phyloP scores from a whole-genome alignment of 495 filamentous ascomycete species.

The Patellaria atrata region DNA sequence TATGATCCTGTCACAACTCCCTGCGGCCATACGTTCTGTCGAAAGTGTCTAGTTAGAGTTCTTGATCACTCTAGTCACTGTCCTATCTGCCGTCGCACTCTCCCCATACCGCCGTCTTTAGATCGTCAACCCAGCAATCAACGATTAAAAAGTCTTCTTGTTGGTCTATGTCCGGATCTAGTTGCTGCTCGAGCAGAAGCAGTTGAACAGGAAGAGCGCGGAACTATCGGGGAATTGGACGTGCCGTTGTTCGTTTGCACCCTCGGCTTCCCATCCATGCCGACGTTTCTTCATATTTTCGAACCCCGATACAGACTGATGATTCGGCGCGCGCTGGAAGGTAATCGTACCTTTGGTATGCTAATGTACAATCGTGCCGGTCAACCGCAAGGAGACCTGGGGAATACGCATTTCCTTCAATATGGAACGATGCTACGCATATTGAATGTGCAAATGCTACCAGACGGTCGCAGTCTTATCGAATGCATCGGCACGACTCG shows the following conservation, averaged over 20 bases:
- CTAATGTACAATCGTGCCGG: slow-evolving; percentile 49
- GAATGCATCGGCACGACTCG: slow-evolving; percentile 60
- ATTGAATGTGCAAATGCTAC: slow-evolving; percentile 51
- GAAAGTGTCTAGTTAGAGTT: slow-evolving; percentile 56
- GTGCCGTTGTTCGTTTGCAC: slow-evolving; percentile 72
- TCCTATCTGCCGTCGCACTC: slow-evolving; percentile 56
- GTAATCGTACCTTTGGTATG: slow-evolving; percentile 69
- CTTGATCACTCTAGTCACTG: slow-evolving; percentile 64
- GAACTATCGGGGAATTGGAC: slow-evolving; percentile 39
- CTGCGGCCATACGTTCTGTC: slow-evolving; percentile 85
- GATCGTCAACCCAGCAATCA: slow-evolving; percentile 45
- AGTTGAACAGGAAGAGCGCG: slow-evolving; percentile 36
- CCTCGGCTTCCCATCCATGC: slow-evolving; percentile 65
- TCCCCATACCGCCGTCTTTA: slow-evolving; percentile 46
- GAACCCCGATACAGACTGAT: slow-evolving; percentile 81
- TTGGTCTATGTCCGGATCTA: slow-evolving; percentile 50
- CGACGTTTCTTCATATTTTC: slow-evolving; percentile 78
- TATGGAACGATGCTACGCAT: slow-evolving; percentile 70
- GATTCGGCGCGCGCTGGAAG: slow-evolving; percentile 65
- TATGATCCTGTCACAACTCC: slow-evolving; percentile 67
- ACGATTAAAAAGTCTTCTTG: slow-evolving; percentile 43
- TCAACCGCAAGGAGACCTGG: slow-evolving; percentile 43
- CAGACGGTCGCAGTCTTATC: slow-evolving; percentile 68
- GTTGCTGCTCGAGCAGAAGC: slow-evolving; percentile 40
- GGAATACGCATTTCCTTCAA: slow-evolving; percentile 45